Evolutionary conservation across 208 protist genomes (phyloP).

Genomic region (Trichomonas tenax): DNA sequence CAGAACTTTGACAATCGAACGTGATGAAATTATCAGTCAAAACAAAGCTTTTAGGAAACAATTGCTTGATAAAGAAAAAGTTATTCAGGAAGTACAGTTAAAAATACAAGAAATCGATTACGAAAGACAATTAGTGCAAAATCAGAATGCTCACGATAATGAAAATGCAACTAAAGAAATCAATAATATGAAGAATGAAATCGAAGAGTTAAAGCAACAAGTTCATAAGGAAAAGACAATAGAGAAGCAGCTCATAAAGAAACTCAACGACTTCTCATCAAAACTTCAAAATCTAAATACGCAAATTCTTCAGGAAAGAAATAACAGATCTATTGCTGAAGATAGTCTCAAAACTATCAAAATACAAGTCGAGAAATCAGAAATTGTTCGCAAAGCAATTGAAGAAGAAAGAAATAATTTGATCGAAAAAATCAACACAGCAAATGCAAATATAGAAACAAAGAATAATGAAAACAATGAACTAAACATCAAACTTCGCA

Average conservation of each 20-base stretch:
- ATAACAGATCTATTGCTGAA: neutral
- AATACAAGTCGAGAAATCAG: neutral
- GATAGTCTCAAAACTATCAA: neutral
- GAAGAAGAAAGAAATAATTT: neutral
- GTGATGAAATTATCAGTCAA: neutral
- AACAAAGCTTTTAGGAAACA: neutral
- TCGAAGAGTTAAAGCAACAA: neutral
- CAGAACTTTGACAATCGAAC: neutral
- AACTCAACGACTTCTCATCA: neutral
- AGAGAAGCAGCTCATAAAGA: neutral
- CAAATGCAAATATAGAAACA: neutral
- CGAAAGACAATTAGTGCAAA: neutral
- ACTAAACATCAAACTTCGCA: neutral
- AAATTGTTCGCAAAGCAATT: neutral
- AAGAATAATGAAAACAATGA: neutral
- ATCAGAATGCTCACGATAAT: neutral
- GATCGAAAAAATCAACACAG: neutral
- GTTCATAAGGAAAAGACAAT: neutral
- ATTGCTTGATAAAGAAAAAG: neutral
- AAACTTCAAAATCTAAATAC: neutral
- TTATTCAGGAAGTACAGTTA: neutral
- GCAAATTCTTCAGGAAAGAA: neutral
- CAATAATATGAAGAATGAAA: neutral
- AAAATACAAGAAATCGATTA: neutral
- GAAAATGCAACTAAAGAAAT: neutral